These are phyloP conservation scores for Lasiosphaeriaceae sp. DNA, from an alignment of 495 filamentous ascomycete genomes.

Conservation along the genomic window DNA sequence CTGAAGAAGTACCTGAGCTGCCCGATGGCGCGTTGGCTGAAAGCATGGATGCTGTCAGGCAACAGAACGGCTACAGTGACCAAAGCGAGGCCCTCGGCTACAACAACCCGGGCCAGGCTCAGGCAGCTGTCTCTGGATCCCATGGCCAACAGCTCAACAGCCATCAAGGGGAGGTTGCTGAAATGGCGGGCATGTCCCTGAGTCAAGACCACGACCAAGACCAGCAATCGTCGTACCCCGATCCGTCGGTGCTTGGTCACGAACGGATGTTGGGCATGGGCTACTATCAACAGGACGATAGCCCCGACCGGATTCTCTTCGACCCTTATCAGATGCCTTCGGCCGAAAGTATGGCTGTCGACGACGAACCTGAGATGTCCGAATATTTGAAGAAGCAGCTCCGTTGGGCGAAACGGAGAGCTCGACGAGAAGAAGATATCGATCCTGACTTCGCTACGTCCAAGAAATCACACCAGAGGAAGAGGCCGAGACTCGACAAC, in stretches of 20 bases:
- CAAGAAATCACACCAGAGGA: conserved; percentile 28
- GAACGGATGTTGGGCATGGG: conserved; percentile 51
- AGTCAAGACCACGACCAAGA: conserved; percentile 30
- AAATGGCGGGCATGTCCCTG: conserved; percentile 27
- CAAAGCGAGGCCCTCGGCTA: conserved; percentile 22
- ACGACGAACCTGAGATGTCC: conserved; percentile 40
- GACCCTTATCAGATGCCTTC: conserved; percentile 45
- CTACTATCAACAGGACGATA: conserved; percentile 53
- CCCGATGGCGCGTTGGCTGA: conserved; percentile 27
- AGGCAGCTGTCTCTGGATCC: neutral
- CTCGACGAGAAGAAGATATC: conserved; percentile 40
- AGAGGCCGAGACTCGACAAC: conserved; percentile 27
- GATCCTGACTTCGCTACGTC: conserved; percentile 44
- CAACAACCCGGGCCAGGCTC: neutral
- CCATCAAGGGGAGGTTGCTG: conserved; percentile 6
- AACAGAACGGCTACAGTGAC: conserved; percentile 33
- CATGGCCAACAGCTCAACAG: conserved; percentile 9
- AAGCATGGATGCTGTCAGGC: conserved; percentile 29
- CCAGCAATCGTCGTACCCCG: conserved; percentile 38
- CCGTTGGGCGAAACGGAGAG: conserved; percentile 42
- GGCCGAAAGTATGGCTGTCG: conserved; percentile 29
- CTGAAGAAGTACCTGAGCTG: conserved; percentile 19
- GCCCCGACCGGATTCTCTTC: conserved; percentile 46
- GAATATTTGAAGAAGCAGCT: conserved; percentile 47
- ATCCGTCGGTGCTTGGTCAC: conserved; percentile 40